Evolutionary conservation across 2,329 filamentous ascomycete genomes (phyloP).

Genomic region (Metarhizium brunneum): DNA sequence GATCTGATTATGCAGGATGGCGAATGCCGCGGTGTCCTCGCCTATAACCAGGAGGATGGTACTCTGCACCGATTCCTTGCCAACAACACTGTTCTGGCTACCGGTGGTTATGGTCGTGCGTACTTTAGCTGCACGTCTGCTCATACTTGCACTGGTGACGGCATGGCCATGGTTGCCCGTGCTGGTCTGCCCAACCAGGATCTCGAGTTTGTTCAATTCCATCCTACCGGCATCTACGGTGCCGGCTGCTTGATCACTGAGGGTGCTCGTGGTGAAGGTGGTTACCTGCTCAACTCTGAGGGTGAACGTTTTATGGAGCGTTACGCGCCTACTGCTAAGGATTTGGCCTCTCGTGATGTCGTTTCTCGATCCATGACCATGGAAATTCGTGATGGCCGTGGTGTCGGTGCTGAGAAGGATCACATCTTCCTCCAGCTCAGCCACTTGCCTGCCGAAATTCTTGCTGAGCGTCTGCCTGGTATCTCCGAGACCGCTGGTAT

Average conservation of each 20-base stretch:
- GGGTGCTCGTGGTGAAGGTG: constrained; percentile 94
- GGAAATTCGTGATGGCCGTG: constrained; percentile 94
- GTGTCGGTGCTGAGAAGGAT: constrained; percentile 94
- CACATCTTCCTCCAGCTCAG: constrained; percentile 98
- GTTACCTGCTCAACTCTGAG: constrained; percentile 94
- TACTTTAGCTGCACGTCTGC: constrained; percentile 98
- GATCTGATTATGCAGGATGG: constrained; percentile 97
- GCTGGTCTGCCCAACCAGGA: constrained; percentile 98
- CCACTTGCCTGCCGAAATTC: constrained; percentile 83
- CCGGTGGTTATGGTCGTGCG: constrained; percentile 92
- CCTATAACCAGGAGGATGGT: constrained; percentile 98
- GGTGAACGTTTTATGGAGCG: constrained; percentile 99
- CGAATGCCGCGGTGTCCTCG: constrained; percentile 90
- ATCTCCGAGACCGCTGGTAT: constrained; percentile 98
- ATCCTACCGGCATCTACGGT: constrained; percentile 97
- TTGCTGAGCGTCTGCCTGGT: constrained; percentile 93
- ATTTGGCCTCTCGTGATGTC: constrained; percentile 92
- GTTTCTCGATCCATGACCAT: constrained; percentile 97
- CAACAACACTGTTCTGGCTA: constrained; percentile 93
- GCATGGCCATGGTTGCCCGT: constrained; percentile 98
- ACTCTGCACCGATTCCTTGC: constrained; percentile 95
- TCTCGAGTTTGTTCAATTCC: constrained; percentile 99
- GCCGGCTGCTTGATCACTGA: constrained; percentile 97
- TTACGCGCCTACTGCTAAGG: constrained; percentile 95
- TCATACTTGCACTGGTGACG: constrained; percentile 97